Evolutionary conservation across 768 basidiomycete species (phyloP), one percentile per base, ranked within the genome.

Genomic region (Boletus barrowsii): DNA sequence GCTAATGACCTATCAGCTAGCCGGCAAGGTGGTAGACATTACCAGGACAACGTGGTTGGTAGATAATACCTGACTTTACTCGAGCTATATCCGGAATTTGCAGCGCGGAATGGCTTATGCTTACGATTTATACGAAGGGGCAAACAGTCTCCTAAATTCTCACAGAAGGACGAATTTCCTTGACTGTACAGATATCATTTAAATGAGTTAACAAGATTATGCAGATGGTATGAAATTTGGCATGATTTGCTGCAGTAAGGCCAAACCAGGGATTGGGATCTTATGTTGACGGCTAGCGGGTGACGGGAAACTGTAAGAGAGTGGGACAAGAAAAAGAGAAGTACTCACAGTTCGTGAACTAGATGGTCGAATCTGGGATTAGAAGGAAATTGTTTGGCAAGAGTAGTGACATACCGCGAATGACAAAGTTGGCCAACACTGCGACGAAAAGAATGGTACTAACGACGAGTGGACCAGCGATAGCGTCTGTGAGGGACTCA

Each of bases 391-490:
- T 18, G 7, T 4, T n/a, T 11, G 13, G 42, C 18, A 48, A 59
- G 42, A 30, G n/a, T 11, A 42, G 42, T 20, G 26, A 73, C 83
- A 58, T 62, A 92, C 90, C 86, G 73, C 95, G 85, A 55, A 96
- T 77, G 56, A 92, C 62, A 66, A 98, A 97, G 72, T 98, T 98
- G 45, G 83, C 79, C 29, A 96, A 79, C 9, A 99, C 81, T 9
- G 93, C 97, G 43, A 87, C 70, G 76, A 99, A 98, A 15, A 99
- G 81, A 13, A 87, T 75, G 7, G 81, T 73, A 63, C 90, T 93
- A 46, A 99, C 83, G 32, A 94, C 54, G 22, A 98, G 66, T 0
- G 97, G 97, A 2, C 95, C 97, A 3, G 79, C 67, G 9, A 94
- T 80, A 47, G 86, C 81, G 63, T 97, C 96, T 96, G 58, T 17